Evolutionary conservation across 179 eudicot species (phyloP), one percentile per base, ranked within the genome.

Genomic region (Carnegiea gigantea): DNA sequence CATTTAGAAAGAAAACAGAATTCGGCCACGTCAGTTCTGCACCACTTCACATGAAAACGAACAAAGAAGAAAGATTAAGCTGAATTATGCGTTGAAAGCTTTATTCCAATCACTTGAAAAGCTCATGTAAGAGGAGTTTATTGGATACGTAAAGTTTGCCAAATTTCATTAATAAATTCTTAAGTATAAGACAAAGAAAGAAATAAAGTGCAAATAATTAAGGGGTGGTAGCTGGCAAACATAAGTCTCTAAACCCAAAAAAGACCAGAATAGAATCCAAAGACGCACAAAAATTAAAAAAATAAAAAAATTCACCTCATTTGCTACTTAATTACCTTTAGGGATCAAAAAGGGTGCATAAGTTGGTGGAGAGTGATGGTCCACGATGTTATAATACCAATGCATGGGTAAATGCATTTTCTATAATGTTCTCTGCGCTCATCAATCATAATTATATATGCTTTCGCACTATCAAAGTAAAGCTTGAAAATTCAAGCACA

Each of bases 201-300:
- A 24, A 62, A 11, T 23, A 62, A 62, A 23, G 28, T 62, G 68
- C 68, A 62, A 62, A 62, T 62, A 62, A 62, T 62, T 62, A 62
- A 62, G 68, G 26, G 68, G 68, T n/a, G 28, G 68, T 62, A n/a
- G 68, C 68, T 62, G 30, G 68, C 26, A n/a, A n/a, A 62, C 68
- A 62, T 24, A 62, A 62, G 21, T 60, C 24, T 60, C 65, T 24
- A 60, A n/a, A n/a, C 65, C 13, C 65, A n/a, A 59, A 59, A 59
- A 59, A 59, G 65, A 59, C 65, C 65, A 59, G 13, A 60, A 62
- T 62, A 62, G 68, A 62, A 62, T 62, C 68, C 68, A 62, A 62
- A 62, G 68, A 23, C 1, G 30, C 26, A 9, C 23, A 23, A 60
- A 20, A 57, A 33, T 49, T 40, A 40, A 40, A 40, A 40, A 40